Conservation (phyloP, 2,329 filamentous ascomycete species). For the Microcyclosporella mali region DNA sequence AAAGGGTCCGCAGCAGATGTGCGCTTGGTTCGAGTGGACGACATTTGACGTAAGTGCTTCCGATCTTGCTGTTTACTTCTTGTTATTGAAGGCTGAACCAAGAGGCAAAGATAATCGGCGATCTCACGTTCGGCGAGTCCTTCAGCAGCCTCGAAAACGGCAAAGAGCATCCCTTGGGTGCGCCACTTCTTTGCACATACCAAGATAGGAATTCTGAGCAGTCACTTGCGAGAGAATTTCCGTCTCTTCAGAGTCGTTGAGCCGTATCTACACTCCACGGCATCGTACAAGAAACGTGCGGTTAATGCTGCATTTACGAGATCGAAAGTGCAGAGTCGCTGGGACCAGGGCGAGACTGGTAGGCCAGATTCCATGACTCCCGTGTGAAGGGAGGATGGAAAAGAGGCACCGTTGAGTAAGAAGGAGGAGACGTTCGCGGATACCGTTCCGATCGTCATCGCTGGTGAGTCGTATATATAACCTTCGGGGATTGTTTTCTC, state of each 20-base stretch:
- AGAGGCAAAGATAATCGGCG: slow-evolving; percentile 9
- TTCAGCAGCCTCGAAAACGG: slow-evolving; percentile 10
- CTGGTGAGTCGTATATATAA: too few relatives aligned
- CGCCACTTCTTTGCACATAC: slow-evolving; percentile 7
- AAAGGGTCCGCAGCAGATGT: slow-evolving; percentile 13
- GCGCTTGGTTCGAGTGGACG: slow-evolving; percentile 22
- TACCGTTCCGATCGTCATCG: slow-evolving; percentile 61
- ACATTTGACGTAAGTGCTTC: slow-evolving; percentile 22
- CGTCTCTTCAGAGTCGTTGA: background rate
- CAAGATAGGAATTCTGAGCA: slow-evolving; percentile 8
- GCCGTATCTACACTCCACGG: background rate
- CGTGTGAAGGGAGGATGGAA: slow-evolving; percentile 50
- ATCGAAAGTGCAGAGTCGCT: background rate
- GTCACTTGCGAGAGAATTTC: background rate
- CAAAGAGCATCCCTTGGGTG: slow-evolving; percentile 8
- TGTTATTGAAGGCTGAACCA: background rate
- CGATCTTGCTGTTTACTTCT: background rate
- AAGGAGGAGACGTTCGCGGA: background rate
- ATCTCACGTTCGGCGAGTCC: slow-evolving; percentile 17
- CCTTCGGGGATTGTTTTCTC: too few relatives aligned
- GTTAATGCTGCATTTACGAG: background rate
- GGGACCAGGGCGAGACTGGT: background rate
- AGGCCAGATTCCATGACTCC: slow-evolving; percentile 52
- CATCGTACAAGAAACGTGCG: background rate
- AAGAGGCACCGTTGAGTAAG: background rate